Evolutionary conservation across 2,329 filamentous ascomycete genomes (phyloP).

Genomic region (Cordyceps fumosorosea): DNA sequence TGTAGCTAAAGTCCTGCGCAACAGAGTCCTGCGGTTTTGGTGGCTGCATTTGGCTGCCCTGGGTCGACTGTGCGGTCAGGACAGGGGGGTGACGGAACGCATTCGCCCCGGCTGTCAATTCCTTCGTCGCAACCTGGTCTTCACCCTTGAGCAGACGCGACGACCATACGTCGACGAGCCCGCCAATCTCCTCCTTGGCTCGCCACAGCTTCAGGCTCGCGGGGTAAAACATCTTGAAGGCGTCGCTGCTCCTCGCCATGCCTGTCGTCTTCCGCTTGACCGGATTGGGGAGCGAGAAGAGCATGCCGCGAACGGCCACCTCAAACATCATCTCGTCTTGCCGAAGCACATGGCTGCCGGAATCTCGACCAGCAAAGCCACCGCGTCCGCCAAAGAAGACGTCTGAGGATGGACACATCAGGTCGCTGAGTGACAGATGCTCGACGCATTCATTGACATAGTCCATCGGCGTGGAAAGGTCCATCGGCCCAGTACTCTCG

Average conservation of each 20-base stretch:
- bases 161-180: constrained; percentile 63
- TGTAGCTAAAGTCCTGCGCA: constrained; percentile 17
- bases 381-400: constrained; percentile 59
- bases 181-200: constrained; percentile 73
- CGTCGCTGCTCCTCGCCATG: constrained; percentile 46
- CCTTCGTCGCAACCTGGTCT: constrained; percentile 27
- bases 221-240: constrained; percentile 90
- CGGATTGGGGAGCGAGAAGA: constrained; percentile 79
- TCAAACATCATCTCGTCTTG: constrained; percentile 96
- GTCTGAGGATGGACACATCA: constrained; percentile 69
- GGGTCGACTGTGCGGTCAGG: constrained; percentile 4
- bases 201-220: constrained; percentile 78
- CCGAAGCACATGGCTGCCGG: constrained; percentile 66
- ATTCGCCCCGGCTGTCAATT: constrained; percentile 39
- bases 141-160: constrained; percentile 53
- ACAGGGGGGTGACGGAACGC: constrained; percentile 36
- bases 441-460: constrained; percentile 81
- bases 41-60: neutral
- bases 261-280: constrained; percentile 62
- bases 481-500: constrained; percentile 44
- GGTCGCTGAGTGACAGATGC: constrained; percentile 77
- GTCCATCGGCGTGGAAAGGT: constrained; percentile 60
- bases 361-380: constrained; percentile 45
- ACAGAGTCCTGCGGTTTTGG: neutral
- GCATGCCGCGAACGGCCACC: constrained; percentile 75